Evolutionary conservation across 1,139 yeast species (phyloP).

Genomic region (Scheffersomyces segobiensis): DNA sequence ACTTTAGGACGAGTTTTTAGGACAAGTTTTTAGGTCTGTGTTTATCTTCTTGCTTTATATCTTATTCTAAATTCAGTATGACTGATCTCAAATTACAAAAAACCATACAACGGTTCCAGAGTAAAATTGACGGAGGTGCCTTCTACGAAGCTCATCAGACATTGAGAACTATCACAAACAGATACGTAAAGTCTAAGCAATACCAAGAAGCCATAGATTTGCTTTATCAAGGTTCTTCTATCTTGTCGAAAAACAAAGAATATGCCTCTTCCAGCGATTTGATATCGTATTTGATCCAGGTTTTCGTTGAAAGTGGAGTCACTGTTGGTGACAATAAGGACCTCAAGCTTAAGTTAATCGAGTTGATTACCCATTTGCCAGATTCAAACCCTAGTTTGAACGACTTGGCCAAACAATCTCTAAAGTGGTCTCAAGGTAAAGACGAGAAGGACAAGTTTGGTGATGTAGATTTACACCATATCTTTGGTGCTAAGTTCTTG

Average conservation of each 20-base stretch:
- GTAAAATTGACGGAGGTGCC: slow-evolving; percentile 70
- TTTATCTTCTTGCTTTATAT: not conserved
- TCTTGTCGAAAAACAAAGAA: slow-evolving; percentile 67
- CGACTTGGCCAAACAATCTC: slow-evolving; percentile 63
- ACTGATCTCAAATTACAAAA: slow-evolving; percentile 50
- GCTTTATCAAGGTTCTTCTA: slow-evolving; percentile 67
- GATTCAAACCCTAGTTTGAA: slow-evolving; percentile 67
- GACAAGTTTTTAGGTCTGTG: not conserved
- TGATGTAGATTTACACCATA: slow-evolving; percentile 72
- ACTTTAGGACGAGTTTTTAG: not conserved
- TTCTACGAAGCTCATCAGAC: slow-evolving; percentile 96
- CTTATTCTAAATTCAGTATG: slow-evolving; percentile 3
- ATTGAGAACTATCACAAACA: slow-evolving; percentile 79
- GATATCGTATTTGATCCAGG: slow-evolving; percentile 69
- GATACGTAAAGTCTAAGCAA: slow-evolving; percentile 72
- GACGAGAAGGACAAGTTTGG: slow-evolving; percentile 57
- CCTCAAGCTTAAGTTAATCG: slow-evolving; percentile 38
- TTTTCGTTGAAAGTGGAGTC: slow-evolving; percentile 54
- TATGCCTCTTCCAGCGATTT: slow-evolving; percentile 82
- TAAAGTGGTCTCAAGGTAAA: slow-evolving; percentile 60
- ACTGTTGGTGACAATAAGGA: slow-evolving; percentile 28
- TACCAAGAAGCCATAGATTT: slow-evolving; percentile 72
- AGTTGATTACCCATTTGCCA: slow-evolving; percentile 51
- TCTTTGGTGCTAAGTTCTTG: slow-evolving; percentile 68
- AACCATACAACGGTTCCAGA: slow-evolving; percentile 65